phyloP scores from a whole-genome alignment of 2,329 filamentous ascomycete species.

The Venturia carpophila region DNA sequence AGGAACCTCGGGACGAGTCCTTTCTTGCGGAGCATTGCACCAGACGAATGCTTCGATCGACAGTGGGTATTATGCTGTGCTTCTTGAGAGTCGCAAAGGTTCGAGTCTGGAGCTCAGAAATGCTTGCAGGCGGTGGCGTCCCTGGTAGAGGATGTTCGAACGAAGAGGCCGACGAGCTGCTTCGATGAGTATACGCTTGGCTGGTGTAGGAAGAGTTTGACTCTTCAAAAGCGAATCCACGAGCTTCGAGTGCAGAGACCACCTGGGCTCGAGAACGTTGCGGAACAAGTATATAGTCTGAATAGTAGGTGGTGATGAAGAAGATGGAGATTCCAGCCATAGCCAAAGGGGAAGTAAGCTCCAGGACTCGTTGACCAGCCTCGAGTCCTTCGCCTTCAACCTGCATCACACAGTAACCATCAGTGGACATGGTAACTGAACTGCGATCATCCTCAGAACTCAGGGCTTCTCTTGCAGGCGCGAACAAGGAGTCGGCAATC shows the following conservation, averaged over 20 bases:
- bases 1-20: slow-evolving; percentile 28
- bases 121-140: slow-evolving; percentile 68
- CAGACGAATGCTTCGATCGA: slow-evolving; percentile 61
- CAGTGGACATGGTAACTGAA: slow-evolving; percentile 63
- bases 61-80: slow-evolving; percentile 63
- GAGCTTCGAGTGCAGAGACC: slow-evolving; percentile 64
- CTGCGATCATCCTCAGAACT: slow-evolving; percentile 35
- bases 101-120: slow-evolving; percentile 70
- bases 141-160: slow-evolving; percentile 45
- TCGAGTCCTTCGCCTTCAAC: slow-evolving; percentile 86
- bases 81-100: slow-evolving; percentile 80
- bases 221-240: slow-evolving; percentile 76
- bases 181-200: slow-evolving; percentile 37
- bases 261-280: slow-evolving; percentile 65
- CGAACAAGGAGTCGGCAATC: slow-evolving; percentile 67
- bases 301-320: slow-evolving; percentile 98
- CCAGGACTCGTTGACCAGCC: slow-evolving; percentile 82
- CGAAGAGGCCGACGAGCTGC: slow-evolving; percentile 38
- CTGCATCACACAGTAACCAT: slow-evolving; percentile 81
- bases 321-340: slow-evolving; percentile 94
- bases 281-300: slow-evolving; percentile 91
- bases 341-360: slow-evolving; percentile 82
- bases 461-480: slow-evolving; percentile 59
- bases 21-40: slow-evolving; percentile 71
- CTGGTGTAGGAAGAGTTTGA: slow-evolving; percentile 54